phyloP scores from a whole-genome alignment of 306 rosid genomes.

The Mimosa pudica region DNA sequence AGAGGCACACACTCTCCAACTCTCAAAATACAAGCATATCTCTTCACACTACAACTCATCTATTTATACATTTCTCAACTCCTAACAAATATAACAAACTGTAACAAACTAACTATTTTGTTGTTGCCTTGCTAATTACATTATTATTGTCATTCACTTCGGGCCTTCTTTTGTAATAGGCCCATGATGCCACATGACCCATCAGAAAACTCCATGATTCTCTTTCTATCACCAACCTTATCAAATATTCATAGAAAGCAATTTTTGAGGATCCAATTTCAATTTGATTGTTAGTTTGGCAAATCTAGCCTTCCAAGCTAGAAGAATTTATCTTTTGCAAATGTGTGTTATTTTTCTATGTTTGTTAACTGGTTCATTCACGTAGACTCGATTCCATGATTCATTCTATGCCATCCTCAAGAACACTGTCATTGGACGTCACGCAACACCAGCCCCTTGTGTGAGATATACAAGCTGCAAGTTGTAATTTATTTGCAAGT shows the following conservation, averaged over 20 bases:
- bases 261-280: background rate
- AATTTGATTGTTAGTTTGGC: slow-evolving; percentile 5
- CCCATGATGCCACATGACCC: too few relatives aligned
- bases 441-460: background rate
- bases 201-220: background rate
- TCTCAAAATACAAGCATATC: too few relatives aligned
- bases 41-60: too few relatives aligned
- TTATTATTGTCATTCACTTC: too few relatives aligned
- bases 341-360: too few relatives aligned
- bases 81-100: too few relatives aligned
- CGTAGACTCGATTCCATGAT: background rate
- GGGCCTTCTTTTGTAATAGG: too few relatives aligned
- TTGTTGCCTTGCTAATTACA: too few relatives aligned
- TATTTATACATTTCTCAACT: too few relatives aligned
- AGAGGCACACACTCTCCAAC: too few relatives aligned
- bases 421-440: background rate
- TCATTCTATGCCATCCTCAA: background rate
- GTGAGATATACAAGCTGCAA: background rate
- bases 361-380: background rate
- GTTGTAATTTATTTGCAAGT: background rate
- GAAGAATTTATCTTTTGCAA: too few relatives aligned
- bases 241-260: background rate
- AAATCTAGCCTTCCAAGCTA: background rate
- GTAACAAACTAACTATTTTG: too few relatives aligned
- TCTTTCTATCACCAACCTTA: background rate